These are phyloP conservation scores for Jamesozyma hellenica DNA, from an alignment of 805 yeast species.

Conservation along the genomic window DNA sequence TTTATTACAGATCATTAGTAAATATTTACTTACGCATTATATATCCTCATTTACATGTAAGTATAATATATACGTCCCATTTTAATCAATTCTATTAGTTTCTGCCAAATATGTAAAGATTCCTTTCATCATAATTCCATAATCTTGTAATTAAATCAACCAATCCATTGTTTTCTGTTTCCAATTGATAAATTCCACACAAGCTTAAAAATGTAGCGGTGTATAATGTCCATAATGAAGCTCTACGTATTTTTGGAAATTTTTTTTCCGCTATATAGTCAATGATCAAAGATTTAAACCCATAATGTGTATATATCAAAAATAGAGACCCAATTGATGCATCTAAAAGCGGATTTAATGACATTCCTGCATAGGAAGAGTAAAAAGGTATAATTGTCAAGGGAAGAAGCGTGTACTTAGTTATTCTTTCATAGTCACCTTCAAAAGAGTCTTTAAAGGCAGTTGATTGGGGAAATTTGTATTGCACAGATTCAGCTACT, in stretches of 20 bases:
- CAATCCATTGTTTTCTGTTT: slow-evolving; percentile 57
- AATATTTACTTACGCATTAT: too few relatives aligned
- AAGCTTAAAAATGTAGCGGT: slow-evolving; percentile 55
- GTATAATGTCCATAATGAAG: slow-evolving; percentile 49
- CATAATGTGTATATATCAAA: slow-evolving; percentile 57
- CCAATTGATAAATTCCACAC: slow-evolving; percentile 64
- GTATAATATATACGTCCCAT: too few relatives aligned
- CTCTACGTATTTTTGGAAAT: slow-evolving; percentile 53
- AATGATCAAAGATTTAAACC: slow-evolving; percentile 66
- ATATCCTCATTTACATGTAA: too few relatives aligned
- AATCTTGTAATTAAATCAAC: slow-evolving; percentile 35
- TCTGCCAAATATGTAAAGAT: slow-evolving; percentile 22
- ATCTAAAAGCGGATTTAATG: slow-evolving; percentile 47
- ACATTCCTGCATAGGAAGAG: slow-evolving; percentile 35
- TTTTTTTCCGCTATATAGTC: slow-evolving; percentile 73
- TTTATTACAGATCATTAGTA: too few relatives aligned
- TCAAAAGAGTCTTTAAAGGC: slow-evolving; percentile 59
- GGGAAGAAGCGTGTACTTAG: slow-evolving; percentile 55
- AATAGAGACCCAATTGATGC: slow-evolving; percentile 45
- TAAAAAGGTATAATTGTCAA: slow-evolving; percentile 45
- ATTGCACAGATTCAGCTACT: neutral
- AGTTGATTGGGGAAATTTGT: slow-evolving; percentile 47
- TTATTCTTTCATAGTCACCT: slow-evolving; percentile 61
- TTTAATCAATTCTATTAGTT: too few relatives aligned
- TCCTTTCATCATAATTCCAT: slow-evolving; percentile 30